A percentile compares a stretch with the other conserved stretches of the same genome.
These are phyloP conservation scores for Pseudomonodictys pantanalensis DNA, from an alignment of 495 filamentous ascomycete genomes.

Conservation along the genomic window DNA sequence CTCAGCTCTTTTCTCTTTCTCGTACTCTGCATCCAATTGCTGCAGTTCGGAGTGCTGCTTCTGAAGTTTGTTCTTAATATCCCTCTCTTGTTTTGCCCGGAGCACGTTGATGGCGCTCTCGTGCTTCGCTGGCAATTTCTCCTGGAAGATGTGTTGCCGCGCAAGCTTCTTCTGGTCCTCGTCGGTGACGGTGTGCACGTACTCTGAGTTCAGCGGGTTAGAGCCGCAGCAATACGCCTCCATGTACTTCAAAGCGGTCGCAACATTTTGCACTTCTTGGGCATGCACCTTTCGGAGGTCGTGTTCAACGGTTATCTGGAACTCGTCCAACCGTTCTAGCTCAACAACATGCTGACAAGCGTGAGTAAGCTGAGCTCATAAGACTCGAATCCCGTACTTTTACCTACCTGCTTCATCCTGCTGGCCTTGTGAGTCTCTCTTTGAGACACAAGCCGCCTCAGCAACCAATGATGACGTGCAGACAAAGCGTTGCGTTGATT, in stretches of 20 bases:
- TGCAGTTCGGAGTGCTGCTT: conserved; percentile 26
- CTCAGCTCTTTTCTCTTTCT: conserved; percentile 10
- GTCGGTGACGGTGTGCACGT: conserved; percentile 22
- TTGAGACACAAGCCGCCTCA: conserved; percentile 8
- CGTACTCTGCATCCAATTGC: conserved; percentile 16
- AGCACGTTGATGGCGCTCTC: conserved; percentile 35
- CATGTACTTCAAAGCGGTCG: conserved; percentile 33
- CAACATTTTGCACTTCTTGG: conserved; percentile 27
- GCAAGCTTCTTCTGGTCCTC: conserved; percentile 28
- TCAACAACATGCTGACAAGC: conserved; percentile 15
- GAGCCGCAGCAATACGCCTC: conserved; percentile 29
- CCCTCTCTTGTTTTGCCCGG: conserved; percentile 29
- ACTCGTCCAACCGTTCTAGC: conserved; percentile 29
- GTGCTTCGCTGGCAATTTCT: conserved; percentile 26
- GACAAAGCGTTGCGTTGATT: conserved; percentile 24
- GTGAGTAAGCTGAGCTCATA: conserved; percentile 18
- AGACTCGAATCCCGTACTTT: background rate
- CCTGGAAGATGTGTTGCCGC: conserved; percentile 12
- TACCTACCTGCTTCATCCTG: conserved; percentile 24
- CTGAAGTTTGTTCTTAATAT: conserved; percentile 20
- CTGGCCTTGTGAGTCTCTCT: conserved; percentile 9
- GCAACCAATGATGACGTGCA: conserved; percentile 10
- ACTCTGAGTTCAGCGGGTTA: conserved; percentile 5
- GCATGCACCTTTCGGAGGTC: conserved; percentile 27
- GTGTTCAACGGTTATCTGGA: conserved; percentile 28